Evolutionary conservation across 768 basidiomycete genomes (phyloP).

Genomic region (Hericium erinaceus): DNA sequence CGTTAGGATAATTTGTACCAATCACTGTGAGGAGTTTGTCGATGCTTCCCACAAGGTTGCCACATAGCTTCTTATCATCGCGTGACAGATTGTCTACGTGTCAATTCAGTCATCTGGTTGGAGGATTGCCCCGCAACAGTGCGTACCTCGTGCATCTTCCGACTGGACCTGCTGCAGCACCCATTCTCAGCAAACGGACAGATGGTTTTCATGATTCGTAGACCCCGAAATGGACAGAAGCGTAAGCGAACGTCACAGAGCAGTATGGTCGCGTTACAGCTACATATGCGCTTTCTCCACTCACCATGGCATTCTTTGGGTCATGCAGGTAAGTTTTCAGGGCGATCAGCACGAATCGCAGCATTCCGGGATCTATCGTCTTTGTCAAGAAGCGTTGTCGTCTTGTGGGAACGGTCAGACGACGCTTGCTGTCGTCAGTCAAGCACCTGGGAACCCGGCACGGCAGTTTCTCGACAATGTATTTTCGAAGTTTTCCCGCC

Average conservation of each 20-base stretch:
- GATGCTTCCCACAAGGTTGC: background rate
- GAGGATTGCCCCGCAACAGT: background rate
- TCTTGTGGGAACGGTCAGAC: slow-evolving; percentile 7
- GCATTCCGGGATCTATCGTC: background rate
- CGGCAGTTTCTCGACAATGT: background rate
- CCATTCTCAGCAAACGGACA: background rate
- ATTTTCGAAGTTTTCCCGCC: slow-evolving; percentile 1
- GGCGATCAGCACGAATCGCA: too few relatives aligned
- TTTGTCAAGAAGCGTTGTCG: background rate
- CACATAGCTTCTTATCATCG: background rate
- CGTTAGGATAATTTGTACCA: background rate
- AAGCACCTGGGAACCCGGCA: slow-evolving; percentile 1
- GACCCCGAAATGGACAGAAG: background rate
- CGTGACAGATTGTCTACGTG: background rate
- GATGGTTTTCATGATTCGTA: background rate
- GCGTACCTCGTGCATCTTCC: background rate
- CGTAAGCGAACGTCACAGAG: too few relatives aligned
- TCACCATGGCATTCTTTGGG: too few relatives aligned
- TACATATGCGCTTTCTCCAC: background rate
- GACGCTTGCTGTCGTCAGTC: background rate
- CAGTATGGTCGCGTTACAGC: background rate
- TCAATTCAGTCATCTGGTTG: background rate
- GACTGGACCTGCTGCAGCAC: background rate
- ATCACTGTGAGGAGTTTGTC: background rate
- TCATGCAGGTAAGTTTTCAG: too few relatives aligned